Percentiles rank a stretch among this genome's conserved stretches.
Evolutionary conservation across 192 early-diverging fungal genomes (phyloP).

Genomic region (Umbelopsis ramanniana): DNA sequence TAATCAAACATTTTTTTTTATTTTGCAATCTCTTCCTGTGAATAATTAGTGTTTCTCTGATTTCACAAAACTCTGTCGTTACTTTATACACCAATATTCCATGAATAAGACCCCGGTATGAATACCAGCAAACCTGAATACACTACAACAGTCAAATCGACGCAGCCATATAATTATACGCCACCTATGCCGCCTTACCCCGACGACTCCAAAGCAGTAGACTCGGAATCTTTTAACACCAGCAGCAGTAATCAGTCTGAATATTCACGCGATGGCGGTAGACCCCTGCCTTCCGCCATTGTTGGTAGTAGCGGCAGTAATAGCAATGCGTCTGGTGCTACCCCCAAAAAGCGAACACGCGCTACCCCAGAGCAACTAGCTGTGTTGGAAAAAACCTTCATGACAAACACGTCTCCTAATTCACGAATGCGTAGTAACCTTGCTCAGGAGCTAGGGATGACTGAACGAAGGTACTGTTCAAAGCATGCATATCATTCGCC

Average conservation of each 20-base stretch:
- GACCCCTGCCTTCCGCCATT: neutral
- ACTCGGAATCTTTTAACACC: neutral
- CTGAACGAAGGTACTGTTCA: slow-evolving; percentile 47
- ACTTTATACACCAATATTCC: neutral
- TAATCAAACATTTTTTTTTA: neutral
- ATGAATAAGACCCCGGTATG: slow-evolving; percentile 2
- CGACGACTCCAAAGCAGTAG: slow-evolving; percentile 8
- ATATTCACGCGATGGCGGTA: neutral
- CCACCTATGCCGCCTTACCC: slow-evolving; percentile 17
- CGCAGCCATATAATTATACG: slow-evolving; percentile 4
- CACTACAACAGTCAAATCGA: neutral
- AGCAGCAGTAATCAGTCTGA: neutral
- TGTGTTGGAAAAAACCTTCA: slow-evolving; percentile 71
- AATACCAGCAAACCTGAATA: slow-evolving; percentile 4
- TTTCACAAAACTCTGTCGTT: neutral
- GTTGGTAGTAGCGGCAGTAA: slow-evolving; percentile 4
- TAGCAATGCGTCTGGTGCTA: neutral
- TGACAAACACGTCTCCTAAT: slow-evolving; percentile 69
- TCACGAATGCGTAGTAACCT: slow-evolving; percentile 67
- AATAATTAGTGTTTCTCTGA: slow-evolving; percentile 1
- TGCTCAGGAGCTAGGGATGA: slow-evolving; percentile 70
- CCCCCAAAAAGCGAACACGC: slow-evolving; percentile 55
- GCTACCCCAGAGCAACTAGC: slow-evolving; percentile 69
- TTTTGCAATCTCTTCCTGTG: neutral
- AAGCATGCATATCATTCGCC: neutral